Evolutionary conservation across 1,284 basidiomycete genomes (phyloP), one percentile per base, ranked within the genome.

Genomic region (Puccinia polysora): DNA sequence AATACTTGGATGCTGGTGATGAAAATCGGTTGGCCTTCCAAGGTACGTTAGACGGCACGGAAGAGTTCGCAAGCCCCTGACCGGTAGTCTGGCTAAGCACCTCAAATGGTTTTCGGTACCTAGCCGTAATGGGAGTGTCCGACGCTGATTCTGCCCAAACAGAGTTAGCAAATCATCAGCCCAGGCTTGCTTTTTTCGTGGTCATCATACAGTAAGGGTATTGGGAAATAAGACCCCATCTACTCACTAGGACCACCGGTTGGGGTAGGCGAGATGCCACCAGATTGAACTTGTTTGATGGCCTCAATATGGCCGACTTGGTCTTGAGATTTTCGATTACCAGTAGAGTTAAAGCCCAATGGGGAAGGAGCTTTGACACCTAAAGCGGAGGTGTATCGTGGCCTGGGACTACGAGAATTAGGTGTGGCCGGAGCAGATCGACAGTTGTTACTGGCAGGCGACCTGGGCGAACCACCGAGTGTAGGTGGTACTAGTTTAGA

Each of bases 321-420:
- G n/a, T 38, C 43, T n/a, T 36, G 4, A n/a, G 64, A 36, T 23
- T 52, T 53, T 2, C 34, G 32, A 18, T 15, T 14, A 18, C 28
- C 47, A 36, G 47, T n/a, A n/a, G 28, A 10, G 10, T 15, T 3
- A 34, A 40, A 58, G 18, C 34, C 28, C 15, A 49, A 32, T 8
- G 65, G 32, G 4, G 47, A 47, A 30, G 55, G 30, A 1, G 53
- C 55, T 43, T 71, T 71, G 34, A 14, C 45, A 40, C 56, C 58
- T 4, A 71, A 40, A 5, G 58, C 47, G n/a, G 68, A 36, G 28
- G 68, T 71, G 34, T 71, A 71, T 18, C 68, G 58, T 10, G 68
- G 68, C 23, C 68, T 5, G 8, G 67, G 67, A 36, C 68, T 63
- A 6, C 47, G 20, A 2, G 68, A 71, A 20, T 14, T n/a, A 40